These are phyloP conservation scores for Massarina eburnea DNA, from an alignment of 2,329 filamentous ascomycete species.

Conservation along the genomic window DNA sequence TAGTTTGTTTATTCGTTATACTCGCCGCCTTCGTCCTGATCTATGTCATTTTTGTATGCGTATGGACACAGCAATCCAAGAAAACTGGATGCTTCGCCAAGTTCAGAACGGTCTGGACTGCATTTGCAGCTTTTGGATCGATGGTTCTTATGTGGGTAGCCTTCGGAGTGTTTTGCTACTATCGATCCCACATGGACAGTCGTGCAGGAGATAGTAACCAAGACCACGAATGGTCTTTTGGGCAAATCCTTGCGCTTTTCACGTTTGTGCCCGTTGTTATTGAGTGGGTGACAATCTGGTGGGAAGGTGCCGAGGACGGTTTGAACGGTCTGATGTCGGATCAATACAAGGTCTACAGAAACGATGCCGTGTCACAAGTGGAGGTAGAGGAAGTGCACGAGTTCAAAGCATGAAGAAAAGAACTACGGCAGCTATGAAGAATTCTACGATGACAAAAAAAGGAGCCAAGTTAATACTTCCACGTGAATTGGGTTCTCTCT, in stretches of 20 bases:
- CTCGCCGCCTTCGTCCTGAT: not conserved
- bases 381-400: not conserved
- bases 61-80: not conserved
- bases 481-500: too few relatives aligned
- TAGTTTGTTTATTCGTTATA: not conserved
- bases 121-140: not conserved
- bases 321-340: slow-evolving; percentile 4
- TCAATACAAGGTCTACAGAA: slow-evolving; percentile 1
- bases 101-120: not conserved
- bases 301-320: slow-evolving; percentile 4
- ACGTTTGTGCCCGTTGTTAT: slow-evolving; percentile 10
- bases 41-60: not conserved
- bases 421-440: too few relatives aligned
- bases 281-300: slow-evolving; percentile 6
- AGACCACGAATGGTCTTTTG: slow-evolving; percentile 12
- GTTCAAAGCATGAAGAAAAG: not conserved
- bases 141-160: slow-evolving; percentile 7
- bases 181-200: slow-evolving; percentile 1
- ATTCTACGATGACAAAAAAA: not conserved
- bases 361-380: not conserved
- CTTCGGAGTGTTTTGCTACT: slow-evolving; percentile 4
- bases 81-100: not conserved
- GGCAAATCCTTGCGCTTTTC: slow-evolving; percentile 9
- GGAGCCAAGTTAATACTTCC: too few relatives aligned
- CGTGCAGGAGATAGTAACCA: slow-evolving; percentile 4